These are phyloP conservation scores for Mangifera indica DNA, from an alignment of 345 rosid species.

Conservation along the genomic window DNA sequence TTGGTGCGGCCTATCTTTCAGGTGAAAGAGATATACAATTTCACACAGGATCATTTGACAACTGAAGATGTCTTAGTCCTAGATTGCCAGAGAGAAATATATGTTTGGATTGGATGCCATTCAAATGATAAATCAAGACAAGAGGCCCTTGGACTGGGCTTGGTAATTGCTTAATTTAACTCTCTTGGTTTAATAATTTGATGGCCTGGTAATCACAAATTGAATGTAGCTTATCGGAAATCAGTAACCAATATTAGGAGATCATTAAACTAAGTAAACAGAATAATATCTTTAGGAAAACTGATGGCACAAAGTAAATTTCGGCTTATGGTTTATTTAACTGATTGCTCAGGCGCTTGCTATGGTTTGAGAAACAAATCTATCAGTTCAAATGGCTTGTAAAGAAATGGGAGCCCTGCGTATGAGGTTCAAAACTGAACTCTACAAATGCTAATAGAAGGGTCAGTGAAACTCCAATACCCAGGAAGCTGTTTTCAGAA, in stretches of 20 bases:
- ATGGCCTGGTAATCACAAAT: too few relatives aligned
- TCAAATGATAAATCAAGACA: constrained; percentile 48
- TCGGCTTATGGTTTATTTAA: too few relatives aligned
- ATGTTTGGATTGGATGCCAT: constrained; percentile 69
- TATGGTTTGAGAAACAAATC: too few relatives aligned
- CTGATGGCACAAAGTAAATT: too few relatives aligned
- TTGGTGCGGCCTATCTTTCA: constrained; percentile 25
- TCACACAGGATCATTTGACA: constrained; percentile 82
- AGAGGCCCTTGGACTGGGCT: constrained; percentile 55
- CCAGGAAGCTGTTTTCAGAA: constrained; percentile 50
- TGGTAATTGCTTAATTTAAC: constrained; percentile 37
- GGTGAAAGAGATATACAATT: constrained; percentile 80
- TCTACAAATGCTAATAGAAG: constrained; percentile 30
- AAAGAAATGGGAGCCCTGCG: too few relatives aligned
- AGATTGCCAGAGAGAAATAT: constrained; percentile 61
- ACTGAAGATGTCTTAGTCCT: constrained; percentile 78
- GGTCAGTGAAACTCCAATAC: constrained; percentile 41
- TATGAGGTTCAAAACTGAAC: constrained; percentile 28
- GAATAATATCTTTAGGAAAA: too few relatives aligned
- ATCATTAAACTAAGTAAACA: too few relatives aligned
- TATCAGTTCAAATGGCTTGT: too few relatives aligned
- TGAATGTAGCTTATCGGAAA: too few relatives aligned
- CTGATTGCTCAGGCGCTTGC: too few relatives aligned
- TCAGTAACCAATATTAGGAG: too few relatives aligned
- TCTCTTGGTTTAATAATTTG: constrained; percentile 5